A percentile compares a stretch with the other conserved stretches of the same genome.
phyloP scores from a whole-genome alignment of 2,329 filamentous ascomycete species.

The Fusarium equiseti region DNA sequence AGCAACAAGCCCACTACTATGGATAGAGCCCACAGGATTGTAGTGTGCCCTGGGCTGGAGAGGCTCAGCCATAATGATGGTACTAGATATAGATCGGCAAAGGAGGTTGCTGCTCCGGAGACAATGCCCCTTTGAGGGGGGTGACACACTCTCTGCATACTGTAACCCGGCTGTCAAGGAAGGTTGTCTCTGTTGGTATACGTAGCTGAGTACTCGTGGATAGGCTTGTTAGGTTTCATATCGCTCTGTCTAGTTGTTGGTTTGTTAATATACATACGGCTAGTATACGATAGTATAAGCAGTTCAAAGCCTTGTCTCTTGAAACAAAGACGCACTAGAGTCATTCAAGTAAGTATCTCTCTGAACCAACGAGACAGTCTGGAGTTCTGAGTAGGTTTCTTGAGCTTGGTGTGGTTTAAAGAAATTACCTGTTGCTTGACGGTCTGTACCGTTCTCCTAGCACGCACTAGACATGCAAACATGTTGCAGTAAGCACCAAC shows the following conservation, averaged over 20 bases:
- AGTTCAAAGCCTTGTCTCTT: neutral
- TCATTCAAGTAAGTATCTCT: neutral
- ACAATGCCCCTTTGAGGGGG: conserved; percentile 14
- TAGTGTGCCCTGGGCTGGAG: conserved; percentile 50
- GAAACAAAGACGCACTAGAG: neutral
- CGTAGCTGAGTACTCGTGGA: neutral
- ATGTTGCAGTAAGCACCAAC: neutral
- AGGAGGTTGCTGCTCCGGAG: conserved; percentile 40
- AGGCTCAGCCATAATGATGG: conserved; percentile 48
- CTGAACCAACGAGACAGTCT: neutral
- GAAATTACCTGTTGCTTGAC: neutral
- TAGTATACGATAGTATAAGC: neutral
- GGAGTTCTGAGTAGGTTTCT: neutral
- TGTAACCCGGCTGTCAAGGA: neutral
- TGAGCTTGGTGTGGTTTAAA: neutral
- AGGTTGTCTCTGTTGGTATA: neutral
- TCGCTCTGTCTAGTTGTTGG: neutral
- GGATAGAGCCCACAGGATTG: conserved; percentile 10
- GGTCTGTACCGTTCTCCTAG: neutral
- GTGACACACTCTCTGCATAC: neutral
- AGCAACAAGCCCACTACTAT: neutral
- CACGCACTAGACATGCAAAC: neutral
- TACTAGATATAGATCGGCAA: conserved; percentile 37
- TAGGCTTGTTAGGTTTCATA: neutral
- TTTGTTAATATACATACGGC: neutral